phyloP scores from a whole-genome alignment of 805 yeast species.

The Tetrapisispora fleetii region DNA sequence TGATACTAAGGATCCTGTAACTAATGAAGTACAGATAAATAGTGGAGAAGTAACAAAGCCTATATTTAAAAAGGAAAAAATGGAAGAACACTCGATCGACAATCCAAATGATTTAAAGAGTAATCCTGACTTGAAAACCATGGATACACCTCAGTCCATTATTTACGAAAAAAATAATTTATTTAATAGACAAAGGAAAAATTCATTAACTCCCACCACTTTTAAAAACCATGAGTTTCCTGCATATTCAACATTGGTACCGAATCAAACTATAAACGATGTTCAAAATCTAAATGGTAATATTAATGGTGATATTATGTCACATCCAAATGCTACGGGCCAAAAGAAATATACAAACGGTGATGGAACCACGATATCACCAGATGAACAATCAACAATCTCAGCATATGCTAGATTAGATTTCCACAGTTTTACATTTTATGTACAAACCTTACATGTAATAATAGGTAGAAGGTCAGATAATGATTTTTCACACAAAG shows the following conservation, averaged over 20 bases:
- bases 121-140: neutral
- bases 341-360: neutral
- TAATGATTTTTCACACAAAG: conserved; percentile 54
- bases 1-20: conserved; percentile 1
- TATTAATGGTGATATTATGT: neutral
- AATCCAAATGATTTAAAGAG: neutral
- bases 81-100: neutral
- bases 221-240: conserved; percentile 17
- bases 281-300: neutral
- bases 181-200: conserved; percentile 13
- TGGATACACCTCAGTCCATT: conserved; percentile 18
- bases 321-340: neutral
- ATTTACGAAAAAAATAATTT: conserved; percentile 16
- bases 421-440: conserved; percentile 86
- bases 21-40: neutral
- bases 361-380: neutral
- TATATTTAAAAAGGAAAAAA: neutral
- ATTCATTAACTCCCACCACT: conserved; percentile 23
- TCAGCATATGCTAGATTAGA: conserved; percentile 64
- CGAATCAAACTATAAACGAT: neutral
- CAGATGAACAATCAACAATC: conserved; percentile 32
- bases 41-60: neutral
- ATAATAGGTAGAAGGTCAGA: conserved; percentile 84
- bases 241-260: neutral
- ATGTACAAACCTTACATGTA: conserved; percentile 92